phyloP scores from a whole-genome alignment of 1,139 yeast genomes.

The Arxiozyma telluris region DNA sequence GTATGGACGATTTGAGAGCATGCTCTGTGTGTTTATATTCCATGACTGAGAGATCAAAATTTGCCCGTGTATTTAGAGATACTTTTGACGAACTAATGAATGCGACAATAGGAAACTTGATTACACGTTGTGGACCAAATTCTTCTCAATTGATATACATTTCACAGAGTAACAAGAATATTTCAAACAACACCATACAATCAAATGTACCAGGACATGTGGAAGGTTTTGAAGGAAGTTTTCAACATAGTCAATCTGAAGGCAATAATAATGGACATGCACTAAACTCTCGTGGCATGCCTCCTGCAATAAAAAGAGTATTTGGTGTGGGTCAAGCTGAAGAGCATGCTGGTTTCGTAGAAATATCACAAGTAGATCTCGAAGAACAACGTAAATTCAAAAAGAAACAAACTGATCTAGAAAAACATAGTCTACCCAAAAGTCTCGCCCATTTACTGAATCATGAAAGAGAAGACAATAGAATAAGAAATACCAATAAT shows the following conservation, averaged over 20 bases:
- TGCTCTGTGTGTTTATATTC: constrained; percentile 50
- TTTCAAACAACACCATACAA: neutral
- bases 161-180: neutral
- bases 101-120: constrained; percentile 46
- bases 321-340: constrained; percentile 28
- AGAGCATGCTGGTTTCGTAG: constrained; percentile 28
- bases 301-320: constrained; percentile 45
- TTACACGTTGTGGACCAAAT: constrained; percentile 48
- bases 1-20: constrained; percentile 48
- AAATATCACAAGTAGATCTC: constrained; percentile 32
- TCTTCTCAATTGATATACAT: constrained; percentile 41
- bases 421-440: constrained; percentile 41
- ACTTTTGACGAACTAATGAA: constrained; percentile 52
- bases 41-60: constrained; percentile 50
- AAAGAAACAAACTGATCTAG: constrained; percentile 39
- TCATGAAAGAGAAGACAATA: constrained; percentile 14
- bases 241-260: neutral
- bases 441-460: constrained; percentile 40
- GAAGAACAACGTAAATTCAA: constrained; percentile 42
- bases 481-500: neutral
- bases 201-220: neutral
- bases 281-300: constrained; percentile 35
- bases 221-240: neutral
- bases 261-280: neutral
- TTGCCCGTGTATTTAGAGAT: constrained; percentile 49